These are phyloP conservation scores for Lecanicillium sp. DNA, from an alignment of 2,329 filamentous ascomycete species.

Conservation along the genomic window DNA sequence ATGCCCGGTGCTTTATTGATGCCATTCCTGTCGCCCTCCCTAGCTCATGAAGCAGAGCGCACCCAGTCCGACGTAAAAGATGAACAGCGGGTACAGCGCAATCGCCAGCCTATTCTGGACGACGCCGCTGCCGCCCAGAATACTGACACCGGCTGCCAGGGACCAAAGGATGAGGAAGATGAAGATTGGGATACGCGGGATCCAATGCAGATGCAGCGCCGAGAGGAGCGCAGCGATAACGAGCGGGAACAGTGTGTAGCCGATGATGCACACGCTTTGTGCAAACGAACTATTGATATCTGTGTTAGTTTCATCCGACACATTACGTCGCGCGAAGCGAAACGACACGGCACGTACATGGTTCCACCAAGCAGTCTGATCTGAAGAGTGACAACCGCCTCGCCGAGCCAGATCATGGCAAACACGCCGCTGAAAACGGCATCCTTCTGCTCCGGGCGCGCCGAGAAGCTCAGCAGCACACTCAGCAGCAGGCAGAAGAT, in stretches of 20 bases:
- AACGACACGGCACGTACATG: conserved; percentile 61
- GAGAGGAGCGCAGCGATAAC: conserved; percentile 89
- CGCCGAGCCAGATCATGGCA: conserved; percentile 92
- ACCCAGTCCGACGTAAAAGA: conserved; percentile 90
- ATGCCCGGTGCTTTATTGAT: neutral
- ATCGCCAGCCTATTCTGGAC: conserved; percentile 91
- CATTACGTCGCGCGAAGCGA: neutral
- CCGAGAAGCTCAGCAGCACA: conserved; percentile 78
- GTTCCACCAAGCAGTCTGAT: conserved; percentile 94
- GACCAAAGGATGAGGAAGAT: conserved; percentile 86
- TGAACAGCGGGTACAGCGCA: conserved; percentile 88
- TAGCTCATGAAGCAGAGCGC: conserved; percentile 97
- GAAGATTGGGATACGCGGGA: conserved; percentile 86
- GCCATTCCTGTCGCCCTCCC: conserved; percentile 13
- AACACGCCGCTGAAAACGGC: conserved; percentile 94
- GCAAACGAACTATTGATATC: conserved; percentile 72
- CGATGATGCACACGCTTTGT: conserved; percentile 95
- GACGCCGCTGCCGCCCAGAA: conserved; percentile 89
- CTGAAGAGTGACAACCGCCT: conserved; percentile 94
- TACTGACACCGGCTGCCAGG: conserved; percentile 89
- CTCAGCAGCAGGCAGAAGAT: conserved; percentile 89
- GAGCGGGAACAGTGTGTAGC: conserved; percentile 94
- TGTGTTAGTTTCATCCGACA: conserved; percentile 20
- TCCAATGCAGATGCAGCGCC: conserved; percentile 69
- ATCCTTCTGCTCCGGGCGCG: conserved; percentile 73